phyloP scores from a whole-genome alignment of 345 rosid species.

The Erysimum cheiranthoides region DNA sequence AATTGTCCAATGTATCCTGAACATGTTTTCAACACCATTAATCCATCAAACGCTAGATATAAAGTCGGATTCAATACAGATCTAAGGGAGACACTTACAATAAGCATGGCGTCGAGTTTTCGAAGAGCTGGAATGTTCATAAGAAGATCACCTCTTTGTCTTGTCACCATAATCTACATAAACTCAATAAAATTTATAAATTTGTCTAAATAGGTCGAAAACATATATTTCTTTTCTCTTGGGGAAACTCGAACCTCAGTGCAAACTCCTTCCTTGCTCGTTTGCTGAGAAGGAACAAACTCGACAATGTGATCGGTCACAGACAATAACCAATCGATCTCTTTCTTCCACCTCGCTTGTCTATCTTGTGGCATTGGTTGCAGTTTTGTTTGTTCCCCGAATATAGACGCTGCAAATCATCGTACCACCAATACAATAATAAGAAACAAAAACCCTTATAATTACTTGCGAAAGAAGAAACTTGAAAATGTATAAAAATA shows the following conservation, averaged over 20 bases:
- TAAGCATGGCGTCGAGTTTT: slow-evolving; percentile 86
- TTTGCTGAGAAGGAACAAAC: slow-evolving; percentile 83
- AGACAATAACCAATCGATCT: slow-evolving; percentile 82
- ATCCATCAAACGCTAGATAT: slow-evolving; percentile 15
- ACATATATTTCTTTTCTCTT: not conserved
- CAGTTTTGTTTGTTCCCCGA: slow-evolving; percentile 72
- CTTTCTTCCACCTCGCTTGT: slow-evolving; percentile 84
- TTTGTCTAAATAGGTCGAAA: not conserved
- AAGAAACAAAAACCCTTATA: not conserved
- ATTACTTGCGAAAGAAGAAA: slow-evolving; percentile 27
- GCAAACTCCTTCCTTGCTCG: slow-evolving; percentile 63
- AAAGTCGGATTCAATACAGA: not conserved
- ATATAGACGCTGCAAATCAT: slow-evolving; percentile 69
- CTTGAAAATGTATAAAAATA: not conserved
- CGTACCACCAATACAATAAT: not conserved
- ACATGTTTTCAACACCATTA: slow-evolving; percentile 19
- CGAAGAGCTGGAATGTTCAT: slow-evolving; percentile 88
- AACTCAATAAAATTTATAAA: not conserved
- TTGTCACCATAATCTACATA: slow-evolving; percentile 81
- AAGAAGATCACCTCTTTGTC: slow-evolving; percentile 82
- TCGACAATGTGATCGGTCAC: slow-evolving; percentile 87
- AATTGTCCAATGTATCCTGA: slow-evolving; percentile 74
- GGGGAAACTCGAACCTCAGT: slow-evolving; percentile 63
- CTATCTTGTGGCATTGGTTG: slow-evolving; percentile 85
- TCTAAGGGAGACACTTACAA: slow-evolving; percentile 53